Base-by-base conservation (phyloP, 306 rosid genomes). In the Mucuna pruriens region DNA sequence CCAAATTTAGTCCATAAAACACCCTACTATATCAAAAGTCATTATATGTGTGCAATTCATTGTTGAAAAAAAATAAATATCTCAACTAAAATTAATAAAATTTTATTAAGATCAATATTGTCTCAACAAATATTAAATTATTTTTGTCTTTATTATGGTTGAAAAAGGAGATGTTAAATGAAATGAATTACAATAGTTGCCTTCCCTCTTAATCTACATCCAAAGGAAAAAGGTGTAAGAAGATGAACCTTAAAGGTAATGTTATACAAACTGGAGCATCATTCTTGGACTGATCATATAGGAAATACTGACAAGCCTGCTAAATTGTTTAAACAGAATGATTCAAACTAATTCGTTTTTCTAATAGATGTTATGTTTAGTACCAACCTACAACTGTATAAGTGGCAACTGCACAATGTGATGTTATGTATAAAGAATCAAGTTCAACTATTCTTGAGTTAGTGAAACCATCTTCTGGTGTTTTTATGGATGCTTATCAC, bases 401-500 rank as follows among this genome's bases (percentile, higher is more conserved):
- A 70, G 74, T 78, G 83, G 73, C 75, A 65, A 82, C 64, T 26
- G 39, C 38, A 54, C 52, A 42, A 81, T 64, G 62, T 74, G 60
- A 73, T 58, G 67, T 85, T 52, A 70, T 82, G 76, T 76, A 38
- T 84, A 62, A 77, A 81, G 92, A 90, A 84, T 87, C 89, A 75
- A 78, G 87, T 86, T 84, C 78, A 86, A 77, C 84, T 88, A 85
- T 88, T 85, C 83, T 83, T 10, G 60, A 75, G 82, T 75, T 29
- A 42, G 79, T 73, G 84, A 74, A 71, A 81, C 68, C 78, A 80
- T 62, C 76, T 82, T 85, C 84, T 31, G 74, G 71, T 85, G 84
- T 85, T 88, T 90, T 90, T 65, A 38, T 77, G 69, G 97, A 92
- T 88, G 94, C 94, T 80, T 84, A 81, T 85, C 86, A 82, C 86